These are phyloP conservation scores for Ophiobolus disseminans DNA, from an alignment of 2,329 filamentous ascomycete genomes.

Conservation along the genomic window DNA sequence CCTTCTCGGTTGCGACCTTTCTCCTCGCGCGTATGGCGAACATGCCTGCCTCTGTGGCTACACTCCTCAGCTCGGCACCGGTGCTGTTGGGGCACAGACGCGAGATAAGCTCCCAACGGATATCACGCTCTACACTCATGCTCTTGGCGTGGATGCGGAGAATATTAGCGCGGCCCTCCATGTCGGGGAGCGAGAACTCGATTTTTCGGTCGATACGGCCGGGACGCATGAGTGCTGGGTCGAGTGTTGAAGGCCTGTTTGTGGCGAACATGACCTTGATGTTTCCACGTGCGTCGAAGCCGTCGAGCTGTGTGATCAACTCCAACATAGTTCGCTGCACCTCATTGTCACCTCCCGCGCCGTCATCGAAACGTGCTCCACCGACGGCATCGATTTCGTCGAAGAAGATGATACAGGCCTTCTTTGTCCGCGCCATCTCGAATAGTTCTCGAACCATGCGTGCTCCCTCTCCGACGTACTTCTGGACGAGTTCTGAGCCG, in stretches of 20 bases:
- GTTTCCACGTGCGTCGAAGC: constrained; percentile 94
- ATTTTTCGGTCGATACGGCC: constrained; percentile 99
- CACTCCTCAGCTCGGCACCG: constrained; percentile 92
- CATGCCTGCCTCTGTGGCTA: constrained; percentile 98
- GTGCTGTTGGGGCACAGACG: constrained; percentile 96
- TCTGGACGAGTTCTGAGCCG: constrained; percentile 95
- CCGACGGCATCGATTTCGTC: constrained; percentile 98
- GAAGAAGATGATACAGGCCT: constrained; percentile 99
- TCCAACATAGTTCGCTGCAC: constrained; percentile 98
- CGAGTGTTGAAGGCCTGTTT: constrained; percentile 92
- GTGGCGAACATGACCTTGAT: constrained; percentile 99
- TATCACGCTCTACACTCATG: constrained; percentile 98
- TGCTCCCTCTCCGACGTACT: constrained; percentile 97
- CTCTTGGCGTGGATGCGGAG: constrained; percentile 98
- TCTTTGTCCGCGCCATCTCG: constrained; percentile 99
- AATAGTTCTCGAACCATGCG: constrained; percentile 99
- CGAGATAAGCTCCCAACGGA: constrained; percentile 98
- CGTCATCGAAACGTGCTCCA: constrained; percentile 94
- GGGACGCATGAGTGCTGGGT: constrained; percentile 96
- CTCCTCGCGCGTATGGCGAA: constrained; percentile 92
- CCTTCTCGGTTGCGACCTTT: constrained; percentile 99
- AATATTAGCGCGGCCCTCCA: constrained; percentile 97
- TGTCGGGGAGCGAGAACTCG: constrained; percentile 95
- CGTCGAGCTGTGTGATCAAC: constrained; percentile 94
- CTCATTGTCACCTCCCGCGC: constrained; percentile 95